Percentiles rank a stretch among this genome's conserved stretches.
phyloP scores from a whole-genome alignment of 1,139 yeast species.

The Chernovozyma aurita region DNA sequence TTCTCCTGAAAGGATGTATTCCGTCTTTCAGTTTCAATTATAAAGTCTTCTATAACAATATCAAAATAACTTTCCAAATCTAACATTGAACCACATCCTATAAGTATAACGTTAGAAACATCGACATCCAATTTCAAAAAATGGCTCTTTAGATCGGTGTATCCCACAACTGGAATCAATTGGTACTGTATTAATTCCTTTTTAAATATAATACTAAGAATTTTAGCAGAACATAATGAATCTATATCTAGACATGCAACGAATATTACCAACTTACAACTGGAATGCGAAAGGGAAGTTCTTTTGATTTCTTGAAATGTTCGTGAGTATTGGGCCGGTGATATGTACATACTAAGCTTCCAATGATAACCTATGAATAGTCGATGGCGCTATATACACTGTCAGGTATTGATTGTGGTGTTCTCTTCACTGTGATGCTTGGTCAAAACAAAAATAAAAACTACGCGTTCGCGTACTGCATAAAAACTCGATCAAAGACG shows the following conservation, averaged over 20 bases:
- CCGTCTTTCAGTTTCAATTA: constrained; percentile 8
- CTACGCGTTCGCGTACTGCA: background rate
- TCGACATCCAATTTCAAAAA: constrained; percentile 66
- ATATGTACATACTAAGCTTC: constrained; percentile 60
- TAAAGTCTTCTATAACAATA: constrained; percentile 48
- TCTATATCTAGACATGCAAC: constrained; percentile 91
- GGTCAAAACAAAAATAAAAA: background rate
- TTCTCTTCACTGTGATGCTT: background rate
- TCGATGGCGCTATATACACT: too few relatives aligned
- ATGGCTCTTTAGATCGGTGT: constrained; percentile 66
- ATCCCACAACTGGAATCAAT: constrained; percentile 92
- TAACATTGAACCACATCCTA: constrained; percentile 96
- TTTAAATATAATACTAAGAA: constrained; percentile 65
- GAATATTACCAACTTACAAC: constrained; percentile 83
- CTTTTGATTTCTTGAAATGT: constrained; percentile 58
- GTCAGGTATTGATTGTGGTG: too few relatives aligned
- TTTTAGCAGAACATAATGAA: constrained; percentile 84
- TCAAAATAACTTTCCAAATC: constrained; percentile 80
- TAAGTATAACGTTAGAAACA: constrained; percentile 68
- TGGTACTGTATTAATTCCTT: constrained; percentile 85
- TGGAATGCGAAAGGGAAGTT: constrained; percentile 75
- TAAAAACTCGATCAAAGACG: too few relatives aligned
- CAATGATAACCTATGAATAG: too few relatives aligned
- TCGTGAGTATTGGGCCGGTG: constrained; percentile 54
- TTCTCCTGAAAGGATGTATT: constrained; percentile 4